These are phyloP conservation scores for Phallus indusiatus DNA, from an alignment of 768 basidiomycete genomes.

Conservation along the genomic window DNA sequence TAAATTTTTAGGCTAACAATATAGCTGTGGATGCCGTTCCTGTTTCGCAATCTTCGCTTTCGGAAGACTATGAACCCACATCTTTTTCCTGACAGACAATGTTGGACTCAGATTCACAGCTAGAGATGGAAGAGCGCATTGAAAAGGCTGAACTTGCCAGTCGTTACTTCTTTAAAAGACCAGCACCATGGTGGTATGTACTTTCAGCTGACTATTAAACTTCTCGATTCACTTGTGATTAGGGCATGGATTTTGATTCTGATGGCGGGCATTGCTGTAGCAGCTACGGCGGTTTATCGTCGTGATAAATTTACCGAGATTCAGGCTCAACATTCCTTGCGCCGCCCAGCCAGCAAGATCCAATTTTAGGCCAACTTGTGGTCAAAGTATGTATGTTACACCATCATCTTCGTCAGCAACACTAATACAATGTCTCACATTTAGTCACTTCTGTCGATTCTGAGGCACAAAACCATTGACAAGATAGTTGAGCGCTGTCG, in stretches of 20 bases:
- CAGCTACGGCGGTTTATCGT: conserved; percentile 56
- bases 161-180: conserved; percentile 66
- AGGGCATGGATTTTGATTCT: conserved; percentile 49
- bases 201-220: neutral
- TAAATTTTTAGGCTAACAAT: too few relatives aligned
- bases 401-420: neutral
- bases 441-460: conserved; percentile 60
- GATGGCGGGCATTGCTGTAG: conserved; percentile 43
- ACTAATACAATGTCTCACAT: neutral
- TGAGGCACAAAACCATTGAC: conserved; percentile 67
- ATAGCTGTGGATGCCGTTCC: too few relatives aligned
- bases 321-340: conserved; percentile 14
- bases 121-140: neutral
- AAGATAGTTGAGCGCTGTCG: conserved; percentile 73
- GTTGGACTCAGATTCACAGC: too few relatives aligned
- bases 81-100: too few relatives aligned
- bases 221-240: neutral
- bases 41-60: too few relatives aligned
- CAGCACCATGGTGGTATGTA: conserved; percentile 60
- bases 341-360: conserved; percentile 26
- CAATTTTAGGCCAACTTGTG: conserved; percentile 54
- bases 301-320: conserved; percentile 69
- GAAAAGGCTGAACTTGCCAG: neutral
- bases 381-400: conserved; percentile 42
- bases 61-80: too few relatives aligned